Base-by-base conservation (phyloP, 345 rosid genomes). In the Ricinus communis region DNA sequence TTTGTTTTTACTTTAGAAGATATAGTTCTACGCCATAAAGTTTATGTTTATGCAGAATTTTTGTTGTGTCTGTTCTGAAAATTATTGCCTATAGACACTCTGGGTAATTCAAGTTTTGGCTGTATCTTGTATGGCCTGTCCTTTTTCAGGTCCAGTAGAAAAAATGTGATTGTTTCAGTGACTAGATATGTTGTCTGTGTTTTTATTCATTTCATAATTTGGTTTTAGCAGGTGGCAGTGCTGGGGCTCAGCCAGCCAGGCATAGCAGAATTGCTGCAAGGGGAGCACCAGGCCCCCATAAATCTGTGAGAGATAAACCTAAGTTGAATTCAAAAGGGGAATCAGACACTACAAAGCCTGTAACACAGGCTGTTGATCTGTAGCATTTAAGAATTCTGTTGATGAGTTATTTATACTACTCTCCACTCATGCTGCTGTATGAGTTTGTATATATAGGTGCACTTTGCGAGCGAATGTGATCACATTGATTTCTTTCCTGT, bases 221-320 rank as follows among this genome's bases (percentile, higher is more conserved):
- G 49, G 65, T 58, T 61, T 41, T 62, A 36, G 62, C 80, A 80
- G 88, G 85, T 10, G 80, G 77, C 43, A 62, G 69, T n/a, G 59
- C 72, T 14, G 82, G 81, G 49, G 66, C 72, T 46, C 83, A 75
- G 71, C 43, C 78, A 16, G 66, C 77, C 46, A 82, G 85, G 80
- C 77, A 73, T 2, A 67, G 66, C 27, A 74, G 82, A 77, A 58
- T 76, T 50, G 77, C 74, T 25, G 73, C 71, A 16, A 85, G 77
- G 76, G 80, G 64, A 47, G 72, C 81, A 9, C 77, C 82, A 0
- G 70, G 79, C 56, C 69, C 82, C 46, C 77, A 79, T 58, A 82
- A 78, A 76, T 41, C 70, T 25, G 21, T 63, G 58, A 82, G 69
- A 69, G 84, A 75, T 49, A 72, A 68, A 69, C 63, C 85, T 27